Evolutionary conservation across 208 protist genomes (phyloP), one percentile per base, ranked within the genome.

Genomic region (Polymyxa betae): DNA sequence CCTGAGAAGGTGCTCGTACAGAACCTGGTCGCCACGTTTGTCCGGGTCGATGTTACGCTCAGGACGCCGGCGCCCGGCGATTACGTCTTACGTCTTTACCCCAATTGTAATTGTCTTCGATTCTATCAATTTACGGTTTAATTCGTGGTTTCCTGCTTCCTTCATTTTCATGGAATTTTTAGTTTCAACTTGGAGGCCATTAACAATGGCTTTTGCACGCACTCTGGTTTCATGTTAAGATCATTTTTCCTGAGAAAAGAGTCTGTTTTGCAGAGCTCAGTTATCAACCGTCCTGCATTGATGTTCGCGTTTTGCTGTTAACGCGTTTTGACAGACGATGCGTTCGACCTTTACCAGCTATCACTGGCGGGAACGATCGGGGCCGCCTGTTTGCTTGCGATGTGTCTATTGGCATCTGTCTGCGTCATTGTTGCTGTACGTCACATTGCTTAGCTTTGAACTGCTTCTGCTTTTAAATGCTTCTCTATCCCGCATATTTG

Each of bases 341-440:
- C 72, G n/a, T 35, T 82, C 16, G 72, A 82, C n/a, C 12, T 82
- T 5, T 82, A 82, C n/a, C 72, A 82, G 35, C 35, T 82, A 82
- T 82, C 72, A 16, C 5, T 82, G 12, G 72, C 72, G 16, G 72
- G 72, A 5, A 82, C 72, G 72, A 82, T 82, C 40, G 72, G 72
- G 16, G 72, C 72, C n/a, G 72, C 72, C 5, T 45, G n/a, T 43
- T n/a, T 82, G 5, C n/a, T 82, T 40, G 72, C 16, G n/a, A 35
- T 82, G n/a, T 82, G 72, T 35, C 5, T 82, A 43, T 45, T 82
- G 35, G 72, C n/a, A 20, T 35, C 72, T 20, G 35, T 82, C 72
- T 82, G 72, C n/a, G n/a, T 82, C 35, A 82, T 82, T 82, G 16
- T 82, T 20, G 72, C 72, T 5, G 72, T 82, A 82, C 16, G 54